These are phyloP conservation scores for Metrosideros polymorpha DNA, from an alignment of 441 rosid genomes.

Conservation along the genomic window DNA sequence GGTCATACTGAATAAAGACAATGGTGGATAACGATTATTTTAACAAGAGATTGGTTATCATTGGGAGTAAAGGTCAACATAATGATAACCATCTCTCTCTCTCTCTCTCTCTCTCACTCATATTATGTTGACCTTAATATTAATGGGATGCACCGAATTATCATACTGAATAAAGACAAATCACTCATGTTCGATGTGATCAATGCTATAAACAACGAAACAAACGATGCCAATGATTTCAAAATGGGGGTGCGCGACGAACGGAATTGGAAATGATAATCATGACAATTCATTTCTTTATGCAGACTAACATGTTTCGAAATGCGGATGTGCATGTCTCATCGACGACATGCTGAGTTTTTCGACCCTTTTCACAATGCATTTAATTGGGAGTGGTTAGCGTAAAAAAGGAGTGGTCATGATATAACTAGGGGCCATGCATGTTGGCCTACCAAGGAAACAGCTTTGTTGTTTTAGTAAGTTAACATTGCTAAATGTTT, in stretches of 20 bases:
- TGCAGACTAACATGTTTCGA: not conserved
- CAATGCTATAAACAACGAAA: not conserved
- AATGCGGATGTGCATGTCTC: not conserved
- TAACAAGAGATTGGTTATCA: too few species aligned
- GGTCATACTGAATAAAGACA: too few species aligned
- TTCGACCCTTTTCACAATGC: not conserved
- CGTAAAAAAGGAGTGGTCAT: not conserved
- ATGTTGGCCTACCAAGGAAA: not conserved
- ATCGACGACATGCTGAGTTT: not conserved
- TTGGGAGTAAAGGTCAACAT: too few species aligned
- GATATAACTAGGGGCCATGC: not conserved
- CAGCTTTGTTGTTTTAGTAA: not conserved
- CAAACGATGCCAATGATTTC: not conserved
- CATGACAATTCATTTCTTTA: not conserved
- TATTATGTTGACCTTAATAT: not conserved
- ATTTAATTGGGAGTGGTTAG: not conserved
- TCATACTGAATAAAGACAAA: not conserved
- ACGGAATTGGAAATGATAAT: not conserved
- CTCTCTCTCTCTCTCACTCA: not conserved
- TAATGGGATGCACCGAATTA: not conserved
- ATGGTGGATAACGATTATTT: too few species aligned
- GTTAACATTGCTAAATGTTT: not conserved
- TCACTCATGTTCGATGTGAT: not conserved
- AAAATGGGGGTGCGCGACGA: not conserved
- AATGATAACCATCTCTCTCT: too few species aligned